Base-by-base conservation (phyloP, 805 yeast genomes). In the Grigorovia humatica region DNA sequence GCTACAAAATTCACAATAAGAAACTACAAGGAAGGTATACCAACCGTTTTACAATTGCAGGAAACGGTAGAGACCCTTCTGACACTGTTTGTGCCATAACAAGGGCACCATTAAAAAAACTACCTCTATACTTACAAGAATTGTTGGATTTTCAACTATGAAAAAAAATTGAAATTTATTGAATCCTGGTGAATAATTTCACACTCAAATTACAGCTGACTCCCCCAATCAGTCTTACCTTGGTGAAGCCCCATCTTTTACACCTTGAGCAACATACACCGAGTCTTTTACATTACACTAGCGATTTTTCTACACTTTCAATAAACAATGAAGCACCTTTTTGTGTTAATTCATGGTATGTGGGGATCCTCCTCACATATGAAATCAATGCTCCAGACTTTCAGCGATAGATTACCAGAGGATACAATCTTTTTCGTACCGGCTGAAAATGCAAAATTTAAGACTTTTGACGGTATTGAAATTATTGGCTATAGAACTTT, bases 391-490 rank as follows among this genome's bases (percentile, higher is more conserved):
- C 75, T 72, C 48, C 70, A 71, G 12, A 65, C 73, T 12, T 64
- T 83, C 43, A 64, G 65, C 15, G 65, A 69, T n/a, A 9, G 59
- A 63, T 1, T 52, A 76, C n/a, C 56, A 61, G 75, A 78, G 61
- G 81, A 66, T 53, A 67, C 62, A 45, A 73, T 57, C 2, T 73
- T 63, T 67, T 73, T 77, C 54, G 70, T 71, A 60, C 90, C 83
- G 12, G 77, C 63, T 15, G 73, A 83, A 0, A 88, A 85, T 55
- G 74, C 84, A 0, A 82, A 85, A 38, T 79, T 83, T 60, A 79
- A 81, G 60, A 87, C 96, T 0, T 86, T 87, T 61, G 96, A 90
- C 62, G 98, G 98, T 2, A 74, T 88, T 19, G 82, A 80, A 57
- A 75, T 82, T 48, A 78, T 84, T 52, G 89, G 90, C 2, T 79